Base-by-base conservation (phyloP, 352 stramenopile species). In the Phytophthora rubi region DNA sequence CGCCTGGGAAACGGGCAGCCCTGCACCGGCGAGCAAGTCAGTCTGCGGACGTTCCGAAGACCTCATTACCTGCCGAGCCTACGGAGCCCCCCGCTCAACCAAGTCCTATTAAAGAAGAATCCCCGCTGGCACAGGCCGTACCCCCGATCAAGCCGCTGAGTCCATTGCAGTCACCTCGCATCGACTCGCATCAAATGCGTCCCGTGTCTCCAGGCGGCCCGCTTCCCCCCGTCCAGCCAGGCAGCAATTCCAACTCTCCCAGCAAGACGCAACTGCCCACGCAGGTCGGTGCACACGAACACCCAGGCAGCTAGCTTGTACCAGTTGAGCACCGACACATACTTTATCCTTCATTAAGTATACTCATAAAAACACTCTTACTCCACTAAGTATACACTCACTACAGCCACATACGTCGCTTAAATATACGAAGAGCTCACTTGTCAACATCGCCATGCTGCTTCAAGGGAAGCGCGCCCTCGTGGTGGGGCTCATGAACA, bases 401-500 rank as follows among this genome's bases (percentile, higher is more conserved):
- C 7, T 35, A 12, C 4, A 42, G 8, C 9, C 33, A 42, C 13
- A 13, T 21, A n/a, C 13, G 15, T 47, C 13, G 39, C 15, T 47
- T 18, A 47, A n/a, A 18, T 48, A 21, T 21, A n/a, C 39, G 32
- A 48, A 21, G 33, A 48, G 53, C 32, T 59, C 4, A 48, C 13
- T 10, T 48, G 39, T 8, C 13, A 48, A 18, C 12, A 71, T 75
- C 47, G 23, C 52, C 6, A 73, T 62, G 71, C 47, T 90, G 66
- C 76, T 94, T 23, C 65, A 45, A 16, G 88, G 86, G 30, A 93
- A 92, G 71, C 80, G 81, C 53, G 85, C 85, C 59, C 73, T 98
- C 13, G 82, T 98, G 5, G 89, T 97, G 59, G 93, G 93, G 26
- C 79, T 98, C 16, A 88, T 95, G 55, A 98, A 98, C 77, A 91